Conservation (phyloP, 2,329 filamentous ascomycete species). For the Microsporum audouinii region DNA sequence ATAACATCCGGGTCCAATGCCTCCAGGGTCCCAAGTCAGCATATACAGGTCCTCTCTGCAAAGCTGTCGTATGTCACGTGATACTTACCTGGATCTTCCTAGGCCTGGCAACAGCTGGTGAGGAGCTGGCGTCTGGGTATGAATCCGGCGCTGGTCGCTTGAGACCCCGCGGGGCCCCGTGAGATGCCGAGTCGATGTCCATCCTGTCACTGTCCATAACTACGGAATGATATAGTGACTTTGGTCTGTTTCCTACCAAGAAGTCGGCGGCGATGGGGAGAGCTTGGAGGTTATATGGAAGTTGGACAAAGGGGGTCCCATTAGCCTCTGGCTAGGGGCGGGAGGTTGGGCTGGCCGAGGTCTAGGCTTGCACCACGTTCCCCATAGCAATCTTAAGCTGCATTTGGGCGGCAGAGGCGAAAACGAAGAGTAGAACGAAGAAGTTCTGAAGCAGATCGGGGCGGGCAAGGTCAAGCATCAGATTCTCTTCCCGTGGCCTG, state of each 20-base stretch:
- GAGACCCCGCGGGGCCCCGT: conserved; percentile 26
- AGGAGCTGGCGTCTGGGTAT: conserved; percentile 19
- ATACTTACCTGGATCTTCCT: conserved; percentile 40
- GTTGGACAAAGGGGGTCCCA: not conserved
- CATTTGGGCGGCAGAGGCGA: not conserved
- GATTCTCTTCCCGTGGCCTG: too few relatives aligned
- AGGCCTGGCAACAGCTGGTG: conserved; percentile 28
- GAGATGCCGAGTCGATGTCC: conserved; percentile 29
- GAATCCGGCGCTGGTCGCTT: conserved; percentile 42
- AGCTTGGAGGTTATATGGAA: not conserved
- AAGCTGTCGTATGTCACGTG: conserved; percentile 9
- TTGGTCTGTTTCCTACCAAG: not conserved
- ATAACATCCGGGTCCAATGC: conserved; percentile 85
- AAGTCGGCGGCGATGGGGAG: not conserved
- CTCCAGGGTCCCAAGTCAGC: conserved; percentile 31
- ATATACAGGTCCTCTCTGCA: not conserved
- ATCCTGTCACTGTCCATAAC: conserved; percentile 26
- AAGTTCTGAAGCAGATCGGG: not conserved
- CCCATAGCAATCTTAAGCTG: not conserved
- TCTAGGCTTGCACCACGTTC: conserved; percentile 4
- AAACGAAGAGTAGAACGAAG: not conserved
- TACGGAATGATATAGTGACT: too few relatives aligned
- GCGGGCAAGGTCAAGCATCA: too few relatives aligned
- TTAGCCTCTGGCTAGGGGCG: conserved; percentile 1
- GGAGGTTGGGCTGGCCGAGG: conserved; percentile 1